Conservation (phyloP, 2,329 filamentous ascomycete genomes). For the Tympanopsis confertula region DNA sequence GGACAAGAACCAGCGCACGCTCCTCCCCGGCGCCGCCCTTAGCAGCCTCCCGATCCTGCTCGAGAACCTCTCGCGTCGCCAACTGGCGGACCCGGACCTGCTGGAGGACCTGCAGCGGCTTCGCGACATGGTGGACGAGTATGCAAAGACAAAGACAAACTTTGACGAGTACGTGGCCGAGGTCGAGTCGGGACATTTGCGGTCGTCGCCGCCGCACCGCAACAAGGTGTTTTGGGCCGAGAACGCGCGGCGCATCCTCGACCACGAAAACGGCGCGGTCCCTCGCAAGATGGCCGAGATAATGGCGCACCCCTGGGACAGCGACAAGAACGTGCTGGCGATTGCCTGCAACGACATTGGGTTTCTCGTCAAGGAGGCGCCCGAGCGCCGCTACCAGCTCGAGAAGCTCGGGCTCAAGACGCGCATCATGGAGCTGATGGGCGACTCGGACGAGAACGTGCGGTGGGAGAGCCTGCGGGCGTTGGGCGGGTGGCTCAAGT, state of each 20-base stretch:
- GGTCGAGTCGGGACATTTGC: conserved; percentile 72
- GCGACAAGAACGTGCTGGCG: conserved; percentile 77
- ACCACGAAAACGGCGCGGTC: conserved; percentile 69
- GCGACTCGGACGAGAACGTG: conserved; percentile 74
- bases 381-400: conserved; percentile 67
- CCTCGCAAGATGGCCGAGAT: conserved; percentile 77
- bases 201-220: conserved; percentile 86
- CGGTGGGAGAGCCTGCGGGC: conserved; percentile 87
- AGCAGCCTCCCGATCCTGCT: conserved; percentile 66
- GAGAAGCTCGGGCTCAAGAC: conserved; percentile 79
- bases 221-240: conserved; percentile 83
- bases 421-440: conserved; percentile 88
- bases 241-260: conserved; percentile 77
- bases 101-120: conserved; percentile 49
- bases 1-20: conserved; percentile 52
- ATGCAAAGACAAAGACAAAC: conserved; percentile 61
- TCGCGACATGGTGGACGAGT: conserved; percentile 53
- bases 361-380: conserved; percentile 77
- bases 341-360: conserved; percentile 90
- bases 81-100: conserved; percentile 53
- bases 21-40: conserved; percentile 75
- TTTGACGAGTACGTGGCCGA: conserved; percentile 86
- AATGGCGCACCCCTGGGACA: conserved; percentile 60
- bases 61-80: conserved; percentile 48
- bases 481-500: conserved; percentile 56